Percentiles rank a stretch among this genome's conserved stretches.
phyloP scores from a whole-genome alignment of 2,329 filamentous ascomycete species.

The Trichothecium roseum region DNA sequence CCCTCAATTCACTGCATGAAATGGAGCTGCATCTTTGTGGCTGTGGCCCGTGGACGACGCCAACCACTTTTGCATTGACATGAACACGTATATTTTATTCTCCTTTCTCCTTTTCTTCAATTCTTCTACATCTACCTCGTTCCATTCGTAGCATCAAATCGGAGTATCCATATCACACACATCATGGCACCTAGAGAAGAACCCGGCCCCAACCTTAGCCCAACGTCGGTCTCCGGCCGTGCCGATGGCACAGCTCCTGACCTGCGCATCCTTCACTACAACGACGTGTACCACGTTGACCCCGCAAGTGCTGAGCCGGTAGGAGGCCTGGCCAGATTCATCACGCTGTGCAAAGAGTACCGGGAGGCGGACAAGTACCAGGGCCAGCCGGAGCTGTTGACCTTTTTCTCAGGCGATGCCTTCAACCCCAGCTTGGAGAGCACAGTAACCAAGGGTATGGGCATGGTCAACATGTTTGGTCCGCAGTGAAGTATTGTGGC shows the following conservation, averaged over 20 bases:
- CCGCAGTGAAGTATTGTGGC: no score
- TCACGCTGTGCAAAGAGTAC: constrained; percentile 69
- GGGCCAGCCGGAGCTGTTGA: constrained; percentile 56
- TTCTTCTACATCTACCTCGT: no score
- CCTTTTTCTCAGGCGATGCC: constrained; percentile 83
- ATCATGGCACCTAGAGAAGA: constrained; percentile 4
- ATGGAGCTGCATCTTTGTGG: no score
- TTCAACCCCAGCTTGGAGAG: constrained; percentile 89
- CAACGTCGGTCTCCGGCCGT: constrained; percentile 1
- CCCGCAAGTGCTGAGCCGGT: constrained; percentile 65
- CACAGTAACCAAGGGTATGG: constrained; percentile 78
- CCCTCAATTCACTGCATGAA: no score
- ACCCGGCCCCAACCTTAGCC: constrained; percentile 3
- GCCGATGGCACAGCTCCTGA: constrained; percentile 37
- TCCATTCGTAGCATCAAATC: no score
- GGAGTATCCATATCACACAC: no score
- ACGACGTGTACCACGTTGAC: constrained; percentile 90
- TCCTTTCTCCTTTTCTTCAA: no score
- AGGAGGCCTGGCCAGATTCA: constrained; percentile 72
- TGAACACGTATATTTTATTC: no score
- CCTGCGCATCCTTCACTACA: constrained; percentile 79
- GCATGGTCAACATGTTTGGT: no score
- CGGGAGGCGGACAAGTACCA: constrained; percentile 48
- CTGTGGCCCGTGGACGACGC: no score
- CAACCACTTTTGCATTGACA: no score